Percentiles rank a stretch among this genome's conserved stretches.
Conservation (phyloP, 306 rosid species). For the Gillenia trifoliata region DNA sequence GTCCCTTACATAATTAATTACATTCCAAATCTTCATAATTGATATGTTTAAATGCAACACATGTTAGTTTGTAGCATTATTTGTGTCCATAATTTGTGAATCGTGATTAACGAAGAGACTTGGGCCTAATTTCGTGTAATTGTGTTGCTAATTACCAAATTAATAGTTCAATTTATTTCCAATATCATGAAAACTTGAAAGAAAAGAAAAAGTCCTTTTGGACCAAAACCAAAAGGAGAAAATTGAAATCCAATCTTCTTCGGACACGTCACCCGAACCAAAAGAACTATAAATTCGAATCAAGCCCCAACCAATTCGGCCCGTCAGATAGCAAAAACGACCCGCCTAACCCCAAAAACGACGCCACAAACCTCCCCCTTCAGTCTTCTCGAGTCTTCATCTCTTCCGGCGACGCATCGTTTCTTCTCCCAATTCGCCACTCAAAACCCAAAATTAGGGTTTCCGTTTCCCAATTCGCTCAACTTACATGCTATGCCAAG, state of each 20-base stretch:
- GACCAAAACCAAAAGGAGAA: no score
- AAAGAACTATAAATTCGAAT: not conserved
- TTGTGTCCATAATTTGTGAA: not conserved
- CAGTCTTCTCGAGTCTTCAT: not conserved
- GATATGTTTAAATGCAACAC: no score
- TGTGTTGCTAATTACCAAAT: not conserved
- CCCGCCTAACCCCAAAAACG: not conserved
- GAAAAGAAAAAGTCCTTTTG: no score
- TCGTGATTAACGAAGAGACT: not conserved
- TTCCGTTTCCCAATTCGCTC: not conserved
- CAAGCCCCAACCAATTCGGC: not conserved
- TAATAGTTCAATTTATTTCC: not conserved
- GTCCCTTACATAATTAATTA: no score
- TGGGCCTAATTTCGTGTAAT: not conserved
- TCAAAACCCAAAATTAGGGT: constrained; percentile 25
- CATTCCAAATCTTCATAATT: no score
- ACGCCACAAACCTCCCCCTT: not conserved
- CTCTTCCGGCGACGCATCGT: not conserved
- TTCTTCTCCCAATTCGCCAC: not conserved
- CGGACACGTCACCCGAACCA: not conserved
- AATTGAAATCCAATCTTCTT: not conserved
- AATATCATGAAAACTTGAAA: not conserved
- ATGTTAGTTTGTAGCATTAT: not conserved
- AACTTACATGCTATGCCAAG: not conserved
- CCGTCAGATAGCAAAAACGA: not conserved